phyloP scores from a whole-genome alignment of 306 rosid genomes.

The Fagus crenata region DNA sequence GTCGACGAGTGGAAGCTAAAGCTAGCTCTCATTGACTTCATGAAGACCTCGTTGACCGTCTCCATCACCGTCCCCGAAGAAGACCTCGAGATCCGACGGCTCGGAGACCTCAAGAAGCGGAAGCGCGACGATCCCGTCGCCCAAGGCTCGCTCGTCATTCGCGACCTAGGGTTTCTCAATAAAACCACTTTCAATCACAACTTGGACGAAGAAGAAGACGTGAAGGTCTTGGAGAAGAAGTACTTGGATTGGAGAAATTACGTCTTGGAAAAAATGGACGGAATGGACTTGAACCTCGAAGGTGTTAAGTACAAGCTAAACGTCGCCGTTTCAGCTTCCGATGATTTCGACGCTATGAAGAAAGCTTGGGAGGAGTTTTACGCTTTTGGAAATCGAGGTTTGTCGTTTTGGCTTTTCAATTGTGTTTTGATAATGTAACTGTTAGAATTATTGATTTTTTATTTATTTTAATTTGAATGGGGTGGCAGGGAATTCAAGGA shows the following conservation, averaged over 20 bases:
- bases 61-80: slow-evolving; percentile 60
- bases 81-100: slow-evolving; percentile 55
- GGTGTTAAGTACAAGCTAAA: slow-evolving; percentile 65
- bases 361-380: slow-evolving; percentile 68
- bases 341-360: slow-evolving; percentile 62
- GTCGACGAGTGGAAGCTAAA: slow-evolving; percentile 88
- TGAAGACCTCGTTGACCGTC: slow-evolving; percentile 53
- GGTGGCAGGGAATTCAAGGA: slow-evolving; percentile 50
- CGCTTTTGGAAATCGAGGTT: slow-evolving; percentile 62
- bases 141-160: slow-evolving; percentile 53
- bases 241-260: slow-evolving; percentile 54
- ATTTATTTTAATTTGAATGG: neutral
- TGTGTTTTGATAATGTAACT: neutral
- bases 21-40: slow-evolving; percentile 66
- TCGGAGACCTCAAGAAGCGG: slow-evolving; percentile 66
- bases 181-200: neutral
- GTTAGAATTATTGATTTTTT: neutral
- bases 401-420: neutral
- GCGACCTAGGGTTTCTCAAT: slow-evolving; percentile 55
- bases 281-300: slow-evolving; percentile 73
- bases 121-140: slow-evolving; percentile 83
- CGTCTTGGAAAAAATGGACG: slow-evolving; percentile 62
- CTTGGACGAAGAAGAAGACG: slow-evolving; percentile 21
- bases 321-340: slow-evolving; percentile 50
- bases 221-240: slow-evolving; percentile 48